Evolutionary conservation across 441 rosid species (phyloP).

Genomic region (Croton laevigatus): DNA sequence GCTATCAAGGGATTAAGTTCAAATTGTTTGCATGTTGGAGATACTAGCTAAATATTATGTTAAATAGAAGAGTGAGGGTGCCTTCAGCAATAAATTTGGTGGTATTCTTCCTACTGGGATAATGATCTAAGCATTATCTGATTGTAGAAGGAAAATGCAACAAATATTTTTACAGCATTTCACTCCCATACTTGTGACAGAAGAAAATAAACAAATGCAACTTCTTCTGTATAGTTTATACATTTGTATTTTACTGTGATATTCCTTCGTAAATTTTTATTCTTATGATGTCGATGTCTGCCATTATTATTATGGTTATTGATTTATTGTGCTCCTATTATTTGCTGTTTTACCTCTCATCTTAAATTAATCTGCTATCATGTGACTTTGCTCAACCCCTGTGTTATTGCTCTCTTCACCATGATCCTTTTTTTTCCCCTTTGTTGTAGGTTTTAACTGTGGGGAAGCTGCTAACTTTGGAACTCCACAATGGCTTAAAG

Average conservation of each 20-base stretch:
- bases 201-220: neutral
- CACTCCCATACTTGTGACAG: neutral
- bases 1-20: neutral
- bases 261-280: neutral
- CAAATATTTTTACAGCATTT: neutral
- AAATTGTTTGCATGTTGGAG: neutral
- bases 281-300: neutral
- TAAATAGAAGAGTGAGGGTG: neutral
- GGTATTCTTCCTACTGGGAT: neutral
- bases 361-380: neutral
- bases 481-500: constrained; percentile 95
- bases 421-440: constrained; percentile 5
- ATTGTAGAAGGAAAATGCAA: neutral
- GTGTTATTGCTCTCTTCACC: constrained; percentile 6
- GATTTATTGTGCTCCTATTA: neutral
- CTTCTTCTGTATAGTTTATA: neutral
- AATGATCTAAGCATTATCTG: neutral
- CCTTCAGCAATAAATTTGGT: neutral
- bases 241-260: neutral
- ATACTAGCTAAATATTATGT: neutral
- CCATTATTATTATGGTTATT: constrained; percentile 5
- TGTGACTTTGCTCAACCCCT: neutral
- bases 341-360: neutral
- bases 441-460: constrained; percentile 79
- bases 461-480: constrained; percentile 99